A percentile compares a stretch with the other conserved stretches of the same genome.
These are phyloP conservation scores for Skeletonema potamos DNA, from an alignment of 108 stramenopile species.

Conservation along the genomic window DNA sequence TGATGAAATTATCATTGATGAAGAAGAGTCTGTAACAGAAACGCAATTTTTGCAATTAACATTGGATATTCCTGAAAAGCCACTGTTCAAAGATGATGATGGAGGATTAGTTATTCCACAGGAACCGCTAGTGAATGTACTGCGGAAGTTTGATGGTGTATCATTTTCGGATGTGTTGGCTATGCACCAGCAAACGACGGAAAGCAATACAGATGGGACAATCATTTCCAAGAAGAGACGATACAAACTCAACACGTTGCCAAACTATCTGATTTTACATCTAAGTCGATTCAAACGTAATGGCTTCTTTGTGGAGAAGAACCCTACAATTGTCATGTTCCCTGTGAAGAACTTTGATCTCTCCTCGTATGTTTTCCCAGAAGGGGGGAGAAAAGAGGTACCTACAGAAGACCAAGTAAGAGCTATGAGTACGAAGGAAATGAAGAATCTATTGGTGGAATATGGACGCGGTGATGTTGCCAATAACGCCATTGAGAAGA, in stretches of 20 bases:
- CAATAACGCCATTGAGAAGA: conserved; percentile 59
- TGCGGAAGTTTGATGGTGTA: conserved; percentile 94
- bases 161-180: conserved; percentile 77
- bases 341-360: conserved; percentile 97
- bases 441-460: conserved; percentile 67
- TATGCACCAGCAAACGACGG: conserved; percentile 24
- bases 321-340: conserved; percentile 98
- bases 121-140: conserved; percentile 89
- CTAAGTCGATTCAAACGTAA: conserved; percentile 92
- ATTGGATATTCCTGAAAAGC: conserved; percentile 97
- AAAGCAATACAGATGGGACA: conserved; percentile 29
- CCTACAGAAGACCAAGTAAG: conserved; percentile 76
- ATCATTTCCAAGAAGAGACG: conserved; percentile 64
- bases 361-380: conserved; percentile 64
- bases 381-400: conserved; percentile 22
- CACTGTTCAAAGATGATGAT: conserved; percentile 95
- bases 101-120: conserved; percentile 98
- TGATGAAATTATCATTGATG: conserved; percentile 32
- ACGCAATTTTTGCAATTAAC: conserved; percentile 91
- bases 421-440: conserved; percentile 72
- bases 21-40: conserved; percentile 64
- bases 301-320: conserved; percentile 93
- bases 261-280: conserved; percentile 92
- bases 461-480: conserved; percentile 64
- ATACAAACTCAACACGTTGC: conserved; percentile 84